Base-by-base conservation (phyloP, 2,329 filamentous ascomycete species). In the Xylariaceae sp. region DNA sequence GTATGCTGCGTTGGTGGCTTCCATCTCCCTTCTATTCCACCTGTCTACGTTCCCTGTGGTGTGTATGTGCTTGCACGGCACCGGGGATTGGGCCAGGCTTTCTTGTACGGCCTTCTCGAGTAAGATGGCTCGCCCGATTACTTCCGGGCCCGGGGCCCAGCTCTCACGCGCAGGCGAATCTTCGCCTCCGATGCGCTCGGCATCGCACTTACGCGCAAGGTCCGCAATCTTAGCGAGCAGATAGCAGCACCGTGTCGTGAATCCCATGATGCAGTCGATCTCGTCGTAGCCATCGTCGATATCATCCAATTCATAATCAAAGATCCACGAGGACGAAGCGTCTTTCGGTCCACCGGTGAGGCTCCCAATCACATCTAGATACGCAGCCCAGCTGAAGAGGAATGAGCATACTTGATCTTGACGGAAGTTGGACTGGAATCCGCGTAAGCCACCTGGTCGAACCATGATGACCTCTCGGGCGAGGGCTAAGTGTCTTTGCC, bases 241-340 rank as follows among this genome's bases (percentile, higher is more conserved):
- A 43, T 83, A 80, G 31, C 89, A 80, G 64, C 85, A 90, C 37
- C 81, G 79, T 27, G 82, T 85, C 0, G 87, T 89, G 71, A 90
- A 91, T 6, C 88, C 88, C 64, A 89, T 84, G 58, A 91, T 85
- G 70, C 88, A 94, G 71, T 91, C 89, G 54, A 91, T 89, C 55
- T 86, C 86, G 60, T 86, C 79, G 52, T 83, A 79, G 44, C 78
- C 75, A 35, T 80, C 76, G 3, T 73, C 66, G 3, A 76, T 75
- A 41, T 79, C 78, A 56, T 81, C 79, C 8, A 76, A 69, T 35
- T 71, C 70, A 59, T 75, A 72, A 62, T 76, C 76, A 70, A 81
- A 69, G 73, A 83, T 67, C 75, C 76, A 70, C 59, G 74, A 62
- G 52, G 72, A 76, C 6, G 82, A 72, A 0, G 80, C 78, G 27